These are phyloP conservation scores for Amylocarpus encephaloides DNA, from an alignment of 2,329 filamentous ascomycete genomes.

Conservation along the genomic window DNA sequence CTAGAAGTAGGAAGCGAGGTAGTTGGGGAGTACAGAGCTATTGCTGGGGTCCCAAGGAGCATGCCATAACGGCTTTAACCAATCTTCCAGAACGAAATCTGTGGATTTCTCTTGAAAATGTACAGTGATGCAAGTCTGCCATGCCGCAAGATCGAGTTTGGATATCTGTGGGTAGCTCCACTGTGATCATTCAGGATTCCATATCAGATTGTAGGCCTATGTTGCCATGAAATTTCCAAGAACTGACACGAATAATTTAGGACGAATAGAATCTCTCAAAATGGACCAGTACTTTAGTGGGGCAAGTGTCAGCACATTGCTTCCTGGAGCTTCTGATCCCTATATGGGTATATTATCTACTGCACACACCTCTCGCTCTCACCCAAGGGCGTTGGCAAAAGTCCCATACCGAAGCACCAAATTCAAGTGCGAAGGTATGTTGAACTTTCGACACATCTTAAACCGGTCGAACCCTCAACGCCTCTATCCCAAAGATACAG, in stretches of 20 bases:
- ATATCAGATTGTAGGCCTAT: background rate
- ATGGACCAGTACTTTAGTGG: background rate
- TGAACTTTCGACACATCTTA: background rate
- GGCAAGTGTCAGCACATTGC: background rate
- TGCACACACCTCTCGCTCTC: background rate
- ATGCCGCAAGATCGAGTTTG: background rate
- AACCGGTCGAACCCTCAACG: background rate
- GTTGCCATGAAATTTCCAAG: background rate
- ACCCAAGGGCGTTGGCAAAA: background rate
- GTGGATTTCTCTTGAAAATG: background rate
- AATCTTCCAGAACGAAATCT: background rate
- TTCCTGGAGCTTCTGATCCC: background rate
- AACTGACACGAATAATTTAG: background rate
- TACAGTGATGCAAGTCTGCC: background rate
- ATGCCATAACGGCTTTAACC: background rate
- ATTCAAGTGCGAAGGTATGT: background rate
- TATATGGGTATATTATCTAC: background rate
- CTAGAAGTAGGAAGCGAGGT: background rate
- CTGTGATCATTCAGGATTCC: constrained; percentile 3
- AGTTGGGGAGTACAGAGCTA: background rate
- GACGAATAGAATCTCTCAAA: background rate
- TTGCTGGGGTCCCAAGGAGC: background rate
- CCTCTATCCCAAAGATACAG: background rate
- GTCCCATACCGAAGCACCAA: background rate
- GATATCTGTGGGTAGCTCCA: background rate